phyloP scores from a whole-genome alignment of 73 alveolate genomes.

The Paramecium pentaurelia region DNA sequence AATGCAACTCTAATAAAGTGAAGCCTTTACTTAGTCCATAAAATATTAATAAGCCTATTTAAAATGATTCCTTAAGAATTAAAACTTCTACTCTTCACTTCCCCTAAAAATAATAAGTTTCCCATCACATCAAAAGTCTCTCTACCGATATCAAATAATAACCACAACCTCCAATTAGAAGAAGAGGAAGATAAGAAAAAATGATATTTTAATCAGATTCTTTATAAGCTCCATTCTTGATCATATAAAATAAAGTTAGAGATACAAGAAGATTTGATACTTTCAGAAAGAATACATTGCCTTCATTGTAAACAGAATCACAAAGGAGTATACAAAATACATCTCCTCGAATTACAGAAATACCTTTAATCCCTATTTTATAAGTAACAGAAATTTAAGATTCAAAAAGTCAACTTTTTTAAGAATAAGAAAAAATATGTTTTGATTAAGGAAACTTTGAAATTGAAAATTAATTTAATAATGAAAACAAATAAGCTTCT shows the following conservation, averaged over 20 bases:
- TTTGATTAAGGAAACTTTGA: not conserved
- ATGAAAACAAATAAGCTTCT: not conserved
- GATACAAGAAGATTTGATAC: conserved; percentile 8
- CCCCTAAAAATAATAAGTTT: not conserved
- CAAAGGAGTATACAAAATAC: not conserved
- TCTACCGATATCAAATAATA: not conserved
- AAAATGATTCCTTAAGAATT: not conserved
- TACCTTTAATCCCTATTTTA: not conserved
- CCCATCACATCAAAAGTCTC: not conserved
- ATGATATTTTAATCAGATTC: not conserved
- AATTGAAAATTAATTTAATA: not conserved
- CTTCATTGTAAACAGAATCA: not conserved
- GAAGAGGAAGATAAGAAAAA: not conserved
- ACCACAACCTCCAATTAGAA: not conserved
- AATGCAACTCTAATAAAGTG: not conserved
- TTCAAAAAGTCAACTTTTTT: not conserved
- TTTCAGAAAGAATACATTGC: not conserved
- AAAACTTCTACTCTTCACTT: not conserved
- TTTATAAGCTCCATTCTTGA: not conserved
- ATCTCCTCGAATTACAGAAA: not conserved
- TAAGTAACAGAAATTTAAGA: not conserved
- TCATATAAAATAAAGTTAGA: not conserved
- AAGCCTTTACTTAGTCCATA: not conserved
- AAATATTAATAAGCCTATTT: not conserved
- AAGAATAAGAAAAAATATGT: not conserved